These are phyloP conservation scores for Paracamarosporium sp. DNA, from an alignment of 2,329 filamentous ascomycete species.

Conservation along the genomic window DNA sequence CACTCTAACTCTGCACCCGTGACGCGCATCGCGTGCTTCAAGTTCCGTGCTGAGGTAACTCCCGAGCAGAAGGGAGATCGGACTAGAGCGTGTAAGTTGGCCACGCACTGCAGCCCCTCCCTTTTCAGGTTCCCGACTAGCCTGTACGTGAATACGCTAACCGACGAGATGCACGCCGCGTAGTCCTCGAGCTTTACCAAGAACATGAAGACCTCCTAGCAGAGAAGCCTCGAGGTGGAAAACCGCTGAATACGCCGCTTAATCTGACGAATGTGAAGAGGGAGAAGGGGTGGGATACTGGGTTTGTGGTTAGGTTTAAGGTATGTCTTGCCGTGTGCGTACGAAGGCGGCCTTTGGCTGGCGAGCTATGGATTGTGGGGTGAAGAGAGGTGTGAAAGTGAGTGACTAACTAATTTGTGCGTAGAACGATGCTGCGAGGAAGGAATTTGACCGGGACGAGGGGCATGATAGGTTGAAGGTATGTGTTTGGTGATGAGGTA, in stretches of 20 bases:
- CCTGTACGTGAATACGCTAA: too few species aligned
- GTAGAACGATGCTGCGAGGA: conserved; percentile 27
- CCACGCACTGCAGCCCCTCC: not conserved
- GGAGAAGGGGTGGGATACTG: conserved; percentile 31
- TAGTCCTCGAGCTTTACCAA: conserved; percentile 26
- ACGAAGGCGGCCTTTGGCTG: too few species aligned
- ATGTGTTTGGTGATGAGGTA: not conserved
- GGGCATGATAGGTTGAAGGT: conserved; percentile 35
- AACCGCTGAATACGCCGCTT: conserved; percentile 27
- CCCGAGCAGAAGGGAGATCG: conserved; percentile 27
- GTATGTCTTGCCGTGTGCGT: conserved; percentile 16
- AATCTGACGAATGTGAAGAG: conserved; percentile 30
- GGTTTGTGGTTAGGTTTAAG: conserved; percentile 35
- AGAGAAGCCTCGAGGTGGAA: conserved; percentile 23
- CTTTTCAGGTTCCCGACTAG: too few species aligned
- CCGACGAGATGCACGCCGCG: too few species aligned
- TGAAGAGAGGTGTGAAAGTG: too few species aligned
- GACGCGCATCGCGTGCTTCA: conserved; percentile 32
- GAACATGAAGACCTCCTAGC: conserved; percentile 23
- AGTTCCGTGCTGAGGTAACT: conserved; percentile 23
- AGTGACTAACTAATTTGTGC: not conserved
- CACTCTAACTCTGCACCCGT: conserved; percentile 12
- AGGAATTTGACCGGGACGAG: conserved; percentile 27
- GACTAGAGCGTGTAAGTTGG: conserved; percentile 20
- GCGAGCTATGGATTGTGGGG: too few species aligned